Evolutionary conservation across 768 basidiomycete species (phyloP), one percentile per base, ranked within the genome.

Genomic region (Lentinula lateritia): DNA sequence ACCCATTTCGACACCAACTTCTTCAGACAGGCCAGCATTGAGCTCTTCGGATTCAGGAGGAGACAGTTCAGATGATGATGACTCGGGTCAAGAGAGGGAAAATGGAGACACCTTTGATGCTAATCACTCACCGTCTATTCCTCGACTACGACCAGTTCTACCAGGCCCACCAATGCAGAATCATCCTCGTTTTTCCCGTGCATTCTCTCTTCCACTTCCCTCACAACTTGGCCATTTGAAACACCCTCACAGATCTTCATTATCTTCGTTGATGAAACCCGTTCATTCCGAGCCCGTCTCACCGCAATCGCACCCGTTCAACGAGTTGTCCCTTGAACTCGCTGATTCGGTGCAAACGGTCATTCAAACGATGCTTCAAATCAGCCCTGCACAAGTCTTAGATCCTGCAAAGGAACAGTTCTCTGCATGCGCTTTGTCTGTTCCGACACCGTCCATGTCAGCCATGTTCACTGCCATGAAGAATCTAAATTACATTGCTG

Each of bases 321-420:
- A 83, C 48, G 89, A 90, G 62, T 76, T 95, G 59, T 92, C 93
- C 0, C 75, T 90, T 34, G 95, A 98, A 73, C 80, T 97, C 13
- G 93, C 95, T 12, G 95, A 97, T 73, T 88, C 89, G 10, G 84
- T 94, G 12, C 94, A 97, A 75, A 85, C 90, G 77, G 85, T 92
- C 62, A 89, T 96, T 42, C 93, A 97, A 71, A 95, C 92, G 1
- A 83, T 98, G 66, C 82, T 97, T 2, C 93, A 95, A 68, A 80
- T 97, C 64, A 92, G 92, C 0, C 94, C 95, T 3, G 85, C 90
- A 0, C 95, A 98, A 72, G 76, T 97, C 18, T 81, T 97, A 50
- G 94, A 97, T 70, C 86, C 91, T n/a, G 88, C 90, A 2, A 95
- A 92, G 72, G 95, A 98, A 69, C 94, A 95, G 70, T 90, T 94